Base-by-base conservation (phyloP, 768 basidiomycete species). In the Neoboletus subvelutipes region DNA sequence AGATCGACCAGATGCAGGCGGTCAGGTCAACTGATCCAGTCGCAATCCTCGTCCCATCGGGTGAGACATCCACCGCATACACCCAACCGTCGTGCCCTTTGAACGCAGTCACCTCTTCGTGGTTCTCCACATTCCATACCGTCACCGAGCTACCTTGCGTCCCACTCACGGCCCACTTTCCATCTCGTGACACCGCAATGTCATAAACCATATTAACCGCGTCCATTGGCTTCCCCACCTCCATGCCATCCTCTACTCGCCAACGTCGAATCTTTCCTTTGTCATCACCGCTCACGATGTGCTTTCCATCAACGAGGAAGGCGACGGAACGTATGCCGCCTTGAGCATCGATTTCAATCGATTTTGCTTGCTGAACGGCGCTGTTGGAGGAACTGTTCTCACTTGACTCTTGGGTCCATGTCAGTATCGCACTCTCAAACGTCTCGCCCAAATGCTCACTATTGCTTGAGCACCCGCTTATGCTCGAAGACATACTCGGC, bases 1-100 rank as follows among this genome's bases (percentile, higher is more conserved):
- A 37, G 12, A 60, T 39, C 4, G 57, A 55, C 62, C 60, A 64
- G 22, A 64, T 45, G 5, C 36, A 37, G 2, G 36, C 36, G 8
- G 36, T 37, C 7, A 5, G 0, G 36, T 37, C 36, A 6, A 3
- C 7, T 7, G 36, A 17, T 13, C 62, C 53, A 0, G 57, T 53
- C 18, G 20, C 62, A 0, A 55, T 28, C 8, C 26, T 53, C 5
- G 47, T 39, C 34, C 28, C 39, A 18, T 60, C 62, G 0, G 36
- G 52, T 0, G 20, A n/a, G 18, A 40, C 39, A 5, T 40, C n/a
- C 0, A 40, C 3, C 2, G 2, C n/a, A 9, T 3, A 2, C 4
- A 40, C n/a, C n/a, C 9, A n/a, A 5, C 8, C 18, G 9, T 3
- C n/a, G 39, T 20, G 39, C 2, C n/a, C 39, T n/a, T 11, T 17